Evolutionary conservation across 305 asterid genomes (phyloP), one percentile per base, ranked within the genome.

Genomic region (Fraxinus nigra): DNA sequence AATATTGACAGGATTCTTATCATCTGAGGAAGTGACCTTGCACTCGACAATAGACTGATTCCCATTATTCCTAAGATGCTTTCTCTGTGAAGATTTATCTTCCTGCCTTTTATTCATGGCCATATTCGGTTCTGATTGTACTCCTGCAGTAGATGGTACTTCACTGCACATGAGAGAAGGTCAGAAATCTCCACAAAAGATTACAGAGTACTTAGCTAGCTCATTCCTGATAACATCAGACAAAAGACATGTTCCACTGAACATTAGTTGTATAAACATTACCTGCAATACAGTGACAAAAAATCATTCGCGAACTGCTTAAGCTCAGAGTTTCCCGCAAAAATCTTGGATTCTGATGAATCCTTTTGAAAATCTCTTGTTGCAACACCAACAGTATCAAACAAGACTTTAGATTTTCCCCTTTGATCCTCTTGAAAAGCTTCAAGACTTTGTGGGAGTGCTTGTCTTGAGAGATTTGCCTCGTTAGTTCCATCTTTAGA

Each of bases 201-300:
- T 30, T 54, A 84, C 61, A 81, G 37, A 51, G 84, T 77, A 28
- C 34, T 82, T 75, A 63, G 78, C 75, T 72, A 76, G 28, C 32
- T 77, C 54, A 67, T 80, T 72, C 48, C 76, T 6, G 26, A 72
- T 32, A n/a, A 72, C 46, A 33, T 72, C 7, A 33, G 76, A 32
- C 26, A 7, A n/a, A 72, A 16, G 1, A 16, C 38, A 32, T 72
- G 14, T 33, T 33, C 76, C 28, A 34, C 76, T 33, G 46, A 33
- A 16, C 76, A 35, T 78, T 43, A 35, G 28, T 33, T 37, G 70
- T 40, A 48, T 46, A 46, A 30, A 51, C 59, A 75, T n/a, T 91
- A 96, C 99, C 99, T 88, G 90, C 94, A 94, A 85, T 90, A 90
- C 82, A 93, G 79, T 78, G 98, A 91, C 90, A 92, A 85, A 80